Conservation (phyloP, 2,329 filamentous ascomycete species). For the Claviceps pusilla region DNA sequence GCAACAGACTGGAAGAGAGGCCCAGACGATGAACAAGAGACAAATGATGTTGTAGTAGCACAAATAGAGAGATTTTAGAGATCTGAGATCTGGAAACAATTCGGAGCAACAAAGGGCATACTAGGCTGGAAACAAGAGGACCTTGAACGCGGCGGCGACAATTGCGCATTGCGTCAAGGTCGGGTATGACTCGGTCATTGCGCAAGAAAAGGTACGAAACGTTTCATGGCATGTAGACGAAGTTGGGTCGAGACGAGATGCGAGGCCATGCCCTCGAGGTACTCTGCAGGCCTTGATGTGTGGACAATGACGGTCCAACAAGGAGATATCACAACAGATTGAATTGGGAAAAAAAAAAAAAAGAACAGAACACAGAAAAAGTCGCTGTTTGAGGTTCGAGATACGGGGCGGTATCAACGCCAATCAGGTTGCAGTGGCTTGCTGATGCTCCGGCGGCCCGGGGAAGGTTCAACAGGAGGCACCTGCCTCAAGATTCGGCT, state of each 20-base stretch:
- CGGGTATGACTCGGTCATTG: constrained; percentile 70
- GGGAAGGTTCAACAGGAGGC: constrained; percentile 1
- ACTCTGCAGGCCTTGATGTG: background rate
- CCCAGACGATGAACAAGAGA: background rate
- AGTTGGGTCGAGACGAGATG: background rate
- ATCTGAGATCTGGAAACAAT: too few relatives aligned
- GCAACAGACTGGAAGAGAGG: background rate
- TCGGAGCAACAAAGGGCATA: constrained; percentile 32
- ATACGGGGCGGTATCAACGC: background rate
- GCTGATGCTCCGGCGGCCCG: background rate
- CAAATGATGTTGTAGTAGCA: background rate
- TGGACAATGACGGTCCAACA: background rate
- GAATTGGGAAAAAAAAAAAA: background rate
- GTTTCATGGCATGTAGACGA: background rate
- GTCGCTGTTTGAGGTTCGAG: background rate
- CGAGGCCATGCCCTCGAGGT: background rate
- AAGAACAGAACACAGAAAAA: background rate
- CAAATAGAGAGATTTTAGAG: too few relatives aligned
- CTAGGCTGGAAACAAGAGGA: constrained; percentile 90
- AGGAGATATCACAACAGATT: background rate
- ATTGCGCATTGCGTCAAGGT: constrained; percentile 80
- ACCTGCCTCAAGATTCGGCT: background rate
- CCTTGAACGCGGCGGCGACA: constrained; percentile 75
- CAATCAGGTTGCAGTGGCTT: background rate
- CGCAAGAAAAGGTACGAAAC: constrained; percentile 3